Base-by-base conservation (phyloP, 2,329 filamentous ascomycete genomes). In the Fusarium humuli region DNA sequence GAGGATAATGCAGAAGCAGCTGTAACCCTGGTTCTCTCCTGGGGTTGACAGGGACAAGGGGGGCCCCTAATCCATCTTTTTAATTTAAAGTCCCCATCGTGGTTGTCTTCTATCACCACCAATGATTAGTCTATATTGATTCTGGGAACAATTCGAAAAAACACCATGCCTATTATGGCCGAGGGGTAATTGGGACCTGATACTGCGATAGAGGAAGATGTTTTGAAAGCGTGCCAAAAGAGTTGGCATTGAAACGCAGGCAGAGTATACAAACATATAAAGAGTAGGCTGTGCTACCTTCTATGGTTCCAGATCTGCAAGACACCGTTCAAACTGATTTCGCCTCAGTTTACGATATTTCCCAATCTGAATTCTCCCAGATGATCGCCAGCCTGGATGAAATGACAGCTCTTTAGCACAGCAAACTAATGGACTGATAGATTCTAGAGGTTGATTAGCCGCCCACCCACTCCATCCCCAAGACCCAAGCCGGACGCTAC, bases 1-100 rank as follows among this genome's bases (percentile, higher is more conserved):
- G 59, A 65, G 59, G 14, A 57, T 45, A 57, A 58, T 61, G 66
- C 66, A 69, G 65, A 65, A 69, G 50, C 27, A 64, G 65, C 40
- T 37, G 42, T 56, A 37, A 34, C 30, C 48, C 50, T 48, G 58
- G 44, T 23, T 53, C 32, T 46, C 18, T 58, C 30, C 40, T 6
- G 47, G 45, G 40, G 47, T 29, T 45, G 56, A 29, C 61, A 61
- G 49, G 54, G 61, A 66, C 63, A 55, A 44, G 63, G 55, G 42
- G 22, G 10, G 27, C 61, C 62, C 55, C 63, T 61, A 50, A 66
- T 46, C 54, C 57, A 25, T 56, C 25, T 57, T 70, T 68, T 71
- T 73, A 73, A 73, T 71, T 73, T 71, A 67, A 73, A 59, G 55
- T 47, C 30, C 27, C 32, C 67, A 53, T 52, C 34, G 48, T 44